Evolutionary conservation across 805 yeast genomes (phyloP), one percentile per base, ranked within the genome.

Genomic region (Sporopachydermia lactativora): DNA sequence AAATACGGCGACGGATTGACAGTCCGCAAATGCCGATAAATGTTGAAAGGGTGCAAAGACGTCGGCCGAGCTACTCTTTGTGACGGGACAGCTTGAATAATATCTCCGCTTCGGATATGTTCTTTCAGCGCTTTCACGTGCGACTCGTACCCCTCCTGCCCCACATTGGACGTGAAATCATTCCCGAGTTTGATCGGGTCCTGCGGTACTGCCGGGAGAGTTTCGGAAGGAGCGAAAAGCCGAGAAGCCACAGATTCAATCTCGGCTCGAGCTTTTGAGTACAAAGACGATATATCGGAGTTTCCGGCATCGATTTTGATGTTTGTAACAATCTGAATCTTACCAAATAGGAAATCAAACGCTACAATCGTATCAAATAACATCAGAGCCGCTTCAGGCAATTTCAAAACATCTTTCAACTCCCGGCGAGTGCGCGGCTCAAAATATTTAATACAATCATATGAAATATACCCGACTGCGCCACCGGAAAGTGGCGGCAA

Each of bases 1-100:
- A 92, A 70, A 59, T 92, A 92, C 18, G 99, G 99, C 2, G 96
- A 85, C 6, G 99, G 98, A 61, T 92, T 92, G 38, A 92, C 96
- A 0, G 95, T 81, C 56, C 98, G 73, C 52, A 92, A 69, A 55
- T 89, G 96, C 49, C 94, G 79, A 63, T 89, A 92, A 38, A 92
- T 81, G 62, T 92, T 92, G 71, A 92, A 92, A 2, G 99, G 97
- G 58, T 92, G 97, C 50, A 92, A 66, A 3, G 86, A 76, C 0
- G 99, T 92, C 31, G 95, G 96, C 60, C 96, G 77, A 3, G 94
- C 84, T 18, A 92, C 86, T 55, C 99, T 73, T 66, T 92, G 98
- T 1, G 96, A 88, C 4, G 99, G 99, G 17, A 92, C 99, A 1
- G 95, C 96, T 61, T 92, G 99, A 62, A 92, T 82, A 43, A 92